phyloP scores from a whole-genome alignment of 2,329 filamentous ascomycete species.

The Aspergillus sojae region DNA sequence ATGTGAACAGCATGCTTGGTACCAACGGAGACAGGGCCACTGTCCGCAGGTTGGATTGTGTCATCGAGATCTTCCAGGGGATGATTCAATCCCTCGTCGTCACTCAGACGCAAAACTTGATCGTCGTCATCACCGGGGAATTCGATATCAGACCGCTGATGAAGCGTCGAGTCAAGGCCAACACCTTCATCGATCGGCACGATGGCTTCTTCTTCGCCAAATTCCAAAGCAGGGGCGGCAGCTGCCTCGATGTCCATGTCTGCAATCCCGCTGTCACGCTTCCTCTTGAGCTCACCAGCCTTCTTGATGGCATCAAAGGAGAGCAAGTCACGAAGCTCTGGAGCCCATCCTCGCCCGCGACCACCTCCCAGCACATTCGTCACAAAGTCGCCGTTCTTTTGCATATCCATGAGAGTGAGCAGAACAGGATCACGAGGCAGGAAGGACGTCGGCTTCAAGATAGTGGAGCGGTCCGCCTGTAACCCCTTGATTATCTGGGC shows the following conservation, averaged over 20 bases:
- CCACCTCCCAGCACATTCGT: constrained; percentile 82
- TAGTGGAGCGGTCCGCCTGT: constrained; percentile 82
- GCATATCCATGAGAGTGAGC: constrained; percentile 86
- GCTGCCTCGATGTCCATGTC: constrained; percentile 72
- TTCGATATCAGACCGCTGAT: constrained; percentile 64
- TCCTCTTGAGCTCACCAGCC: constrained; percentile 83
- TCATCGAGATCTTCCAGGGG: constrained; percentile 72
- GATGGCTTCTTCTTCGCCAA: constrained; percentile 67
- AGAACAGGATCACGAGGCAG: constrained; percentile 85
- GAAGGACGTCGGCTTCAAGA: constrained; percentile 79
- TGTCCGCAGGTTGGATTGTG: constrained; percentile 79
- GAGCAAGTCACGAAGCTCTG: constrained; percentile 89
- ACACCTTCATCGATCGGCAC: constrained; percentile 53
- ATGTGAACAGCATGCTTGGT: constrained; percentile 97
- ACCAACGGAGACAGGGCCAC: constrained; percentile 82
- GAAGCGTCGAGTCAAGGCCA: constrained; percentile 50
- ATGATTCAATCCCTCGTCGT: constrained; percentile 50
- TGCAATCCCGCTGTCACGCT: constrained; percentile 84
- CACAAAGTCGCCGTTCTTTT: constrained; percentile 87
- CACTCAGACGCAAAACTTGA: constrained; percentile 45
- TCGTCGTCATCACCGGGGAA: constrained; percentile 64
- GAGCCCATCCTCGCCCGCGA: constrained; percentile 79
- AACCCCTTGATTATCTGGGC: constrained; percentile 80
- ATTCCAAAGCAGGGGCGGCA: constrained; percentile 62
- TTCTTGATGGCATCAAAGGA: constrained; percentile 79